Base-by-base conservation (phyloP, 2,329 filamentous ascomycete genomes). In the Colletotrichum filicis region DNA sequence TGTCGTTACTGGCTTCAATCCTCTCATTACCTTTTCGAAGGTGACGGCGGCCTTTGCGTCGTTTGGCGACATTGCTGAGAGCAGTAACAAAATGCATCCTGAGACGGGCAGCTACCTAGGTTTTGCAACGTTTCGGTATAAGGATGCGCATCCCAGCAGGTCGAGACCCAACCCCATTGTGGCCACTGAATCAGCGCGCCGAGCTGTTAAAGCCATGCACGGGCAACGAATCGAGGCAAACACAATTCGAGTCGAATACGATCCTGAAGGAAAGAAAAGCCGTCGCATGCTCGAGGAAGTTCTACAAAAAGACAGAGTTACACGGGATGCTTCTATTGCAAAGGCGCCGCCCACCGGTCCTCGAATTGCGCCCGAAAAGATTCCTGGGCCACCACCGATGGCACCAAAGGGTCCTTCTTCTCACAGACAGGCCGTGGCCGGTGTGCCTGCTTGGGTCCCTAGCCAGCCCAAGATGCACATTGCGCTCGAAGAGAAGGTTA, bases 1-100 rank as follows among this genome's bases (percentile, higher is more conserved):
- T 61, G 92, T 98, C 4, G 95, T 98, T 24, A 95, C 92, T n/a
- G 95, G 95, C n/a, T 98, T 98, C 81, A 97, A 98, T 82, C 95
- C 96, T 7, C 86, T 98, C 75, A 92, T 94, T 53, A 90, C 94
- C 14, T 94, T 97, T 77, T 89, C 91, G 68, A 94, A 94, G 78
- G 89, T 98, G 63, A 90, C 90, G 22, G 90, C 92, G 58, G 89
- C 94, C 66, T 97, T 97, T 80, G 90, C 92, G 22, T 91, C 90
- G 3, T 97, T 93, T 83, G 95, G 95, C 66, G 94, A 98, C 71
- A 95, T 99, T 75, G 93, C 93, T 57, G 93, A 95, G 79, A 93
- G 97, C 77, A 95, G 94, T 79, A 98, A 98, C 80, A 96, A 97
- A 81, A 96, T 97, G 79, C 95, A 99, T 82, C 97, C 97, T 9